Conservation (phyloP, 2,329 filamentous ascomycete genomes). For the Apiospora arundinis region DNA sequence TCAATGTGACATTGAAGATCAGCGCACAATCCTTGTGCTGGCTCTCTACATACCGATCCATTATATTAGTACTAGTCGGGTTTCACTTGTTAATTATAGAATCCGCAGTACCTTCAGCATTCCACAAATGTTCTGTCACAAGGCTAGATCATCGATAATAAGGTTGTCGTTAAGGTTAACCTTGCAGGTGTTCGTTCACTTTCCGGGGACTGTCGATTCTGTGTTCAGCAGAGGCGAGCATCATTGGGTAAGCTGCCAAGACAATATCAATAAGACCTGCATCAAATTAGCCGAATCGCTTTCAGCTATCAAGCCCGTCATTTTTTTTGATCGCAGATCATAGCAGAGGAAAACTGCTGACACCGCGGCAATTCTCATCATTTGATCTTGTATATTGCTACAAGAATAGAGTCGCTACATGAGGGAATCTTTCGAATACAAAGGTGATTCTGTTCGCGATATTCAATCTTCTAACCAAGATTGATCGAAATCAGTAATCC, state of each 20-base stretch:
- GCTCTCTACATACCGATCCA: neutral
- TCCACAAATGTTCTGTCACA: neutral
- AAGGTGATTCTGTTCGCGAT: neutral
- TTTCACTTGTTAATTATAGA: conserved; percentile 7
- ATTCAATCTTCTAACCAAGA: neutral
- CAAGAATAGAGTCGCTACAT: neutral
- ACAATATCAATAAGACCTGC: neutral
- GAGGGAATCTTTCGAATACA: neutral
- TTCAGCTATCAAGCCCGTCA: neutral
- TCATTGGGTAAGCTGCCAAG: neutral
- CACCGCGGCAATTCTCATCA: neutral
- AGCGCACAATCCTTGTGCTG: no score
- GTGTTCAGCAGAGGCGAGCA: no score
- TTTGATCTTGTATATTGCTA: neutral
- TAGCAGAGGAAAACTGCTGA: neutral
- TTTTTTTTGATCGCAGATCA: neutral
- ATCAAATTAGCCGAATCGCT: neutral
- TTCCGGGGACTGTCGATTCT: neutral
- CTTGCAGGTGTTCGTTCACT: neutral
- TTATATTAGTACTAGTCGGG: neutral
- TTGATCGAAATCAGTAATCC: neutral
- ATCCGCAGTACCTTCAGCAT: neutral
- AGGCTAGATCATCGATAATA: neutral
- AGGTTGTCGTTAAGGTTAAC: conserved; percentile 13
- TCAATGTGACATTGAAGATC: neutral